Conservation (phyloP, 2,329 filamentous ascomycete species). For the Plenodomus biglobosus region DNA sequence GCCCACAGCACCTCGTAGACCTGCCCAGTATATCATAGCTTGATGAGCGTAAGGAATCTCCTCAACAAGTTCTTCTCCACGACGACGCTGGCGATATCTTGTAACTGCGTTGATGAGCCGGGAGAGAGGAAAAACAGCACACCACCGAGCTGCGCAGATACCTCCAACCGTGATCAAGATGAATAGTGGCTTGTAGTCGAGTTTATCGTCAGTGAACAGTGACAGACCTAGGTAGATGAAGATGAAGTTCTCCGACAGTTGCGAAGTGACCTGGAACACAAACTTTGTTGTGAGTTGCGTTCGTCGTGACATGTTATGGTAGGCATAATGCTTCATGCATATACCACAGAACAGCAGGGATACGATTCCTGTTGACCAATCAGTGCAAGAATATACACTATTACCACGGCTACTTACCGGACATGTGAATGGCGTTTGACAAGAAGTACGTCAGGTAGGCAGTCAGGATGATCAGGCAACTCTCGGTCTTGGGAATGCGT, state of each 20-base stretch:
- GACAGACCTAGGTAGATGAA: constrained; percentile 98
- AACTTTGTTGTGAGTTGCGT: constrained; percentile 98
- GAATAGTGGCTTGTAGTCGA: constrained; percentile 91
- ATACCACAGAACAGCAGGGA: constrained; percentile 97
- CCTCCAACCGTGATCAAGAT: constrained; percentile 91
- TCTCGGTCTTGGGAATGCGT: constrained; percentile 93
- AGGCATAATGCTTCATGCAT: constrained; percentile 97
- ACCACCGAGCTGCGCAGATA: constrained; percentile 89
- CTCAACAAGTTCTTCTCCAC: constrained; percentile 68
- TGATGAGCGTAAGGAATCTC: constrained; percentile 95
- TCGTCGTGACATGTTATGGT: constrained; percentile 99
- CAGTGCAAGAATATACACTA: constrained; percentile 2
- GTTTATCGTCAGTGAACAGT: constrained; percentile 84
- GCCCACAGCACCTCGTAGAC: constrained; percentile 90
- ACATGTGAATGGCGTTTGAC: constrained; percentile 93
- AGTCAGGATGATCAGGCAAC: constrained; percentile 88
- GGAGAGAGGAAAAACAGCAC: constrained; percentile 91
- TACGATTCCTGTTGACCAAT: constrained; percentile 72
- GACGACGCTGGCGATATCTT: constrained; percentile 76
- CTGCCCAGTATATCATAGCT: constrained; percentile 99
- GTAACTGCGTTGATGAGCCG: constrained; percentile 90
- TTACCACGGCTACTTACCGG: constrained; percentile 62
- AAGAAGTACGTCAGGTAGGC: constrained; percentile 98
- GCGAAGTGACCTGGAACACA: constrained; percentile 90
- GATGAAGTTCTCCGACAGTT: constrained; percentile 98